These are phyloP conservation scores for Hypoxylon sp. DNA, from an alignment of 2,329 filamentous ascomycete genomes.

Conservation along the genomic window DNA sequence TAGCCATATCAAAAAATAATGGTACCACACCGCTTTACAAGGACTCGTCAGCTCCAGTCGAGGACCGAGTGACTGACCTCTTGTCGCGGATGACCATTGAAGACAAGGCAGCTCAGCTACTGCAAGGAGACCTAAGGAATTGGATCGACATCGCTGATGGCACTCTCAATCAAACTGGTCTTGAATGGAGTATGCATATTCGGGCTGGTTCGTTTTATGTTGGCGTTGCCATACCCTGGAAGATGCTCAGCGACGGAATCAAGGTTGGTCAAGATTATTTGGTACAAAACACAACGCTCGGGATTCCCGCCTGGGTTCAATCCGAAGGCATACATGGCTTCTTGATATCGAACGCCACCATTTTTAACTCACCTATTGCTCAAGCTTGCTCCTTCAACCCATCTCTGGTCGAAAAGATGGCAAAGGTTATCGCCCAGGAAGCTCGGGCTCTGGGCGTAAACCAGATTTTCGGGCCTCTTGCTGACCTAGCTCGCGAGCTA, in stretches of 20 bases:
- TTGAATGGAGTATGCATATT: slow-evolving; percentile 75
- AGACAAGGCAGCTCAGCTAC: slow-evolving; percentile 79
- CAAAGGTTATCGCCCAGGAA: slow-evolving; percentile 74
- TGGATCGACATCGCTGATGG: slow-evolving; percentile 79
- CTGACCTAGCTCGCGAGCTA: slow-evolving; percentile 78
- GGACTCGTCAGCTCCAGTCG: slow-evolving; percentile 72
- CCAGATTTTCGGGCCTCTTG: slow-evolving; percentile 79
- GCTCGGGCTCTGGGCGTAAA: slow-evolving; percentile 77
- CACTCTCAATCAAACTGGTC: slow-evolving; percentile 75
- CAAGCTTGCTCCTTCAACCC: slow-evolving; percentile 80
- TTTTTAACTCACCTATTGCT: slow-evolving; percentile 83
- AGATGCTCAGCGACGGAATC: slow-evolving; percentile 74
- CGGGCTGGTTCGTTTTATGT: slow-evolving; percentile 81
- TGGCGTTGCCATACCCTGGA: slow-evolving; percentile 75
- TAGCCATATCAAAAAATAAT: slow-evolving; percentile 38
- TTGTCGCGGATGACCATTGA: slow-evolving; percentile 80
- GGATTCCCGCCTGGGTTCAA: slow-evolving; percentile 81
- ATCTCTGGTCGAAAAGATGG: slow-evolving; percentile 76
- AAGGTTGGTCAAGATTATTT: slow-evolving; percentile 78
- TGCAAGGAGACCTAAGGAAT: slow-evolving; percentile 79
- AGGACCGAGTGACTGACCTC: slow-evolving; percentile 76
- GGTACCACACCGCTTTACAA: slow-evolving; percentile 68
- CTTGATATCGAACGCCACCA: slow-evolving; percentile 79
- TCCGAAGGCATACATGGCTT: slow-evolving; percentile 83
- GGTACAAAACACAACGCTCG: slow-evolving; percentile 74